Conservation (phyloP, 305 asterid species). For the Vinca major region DNA sequence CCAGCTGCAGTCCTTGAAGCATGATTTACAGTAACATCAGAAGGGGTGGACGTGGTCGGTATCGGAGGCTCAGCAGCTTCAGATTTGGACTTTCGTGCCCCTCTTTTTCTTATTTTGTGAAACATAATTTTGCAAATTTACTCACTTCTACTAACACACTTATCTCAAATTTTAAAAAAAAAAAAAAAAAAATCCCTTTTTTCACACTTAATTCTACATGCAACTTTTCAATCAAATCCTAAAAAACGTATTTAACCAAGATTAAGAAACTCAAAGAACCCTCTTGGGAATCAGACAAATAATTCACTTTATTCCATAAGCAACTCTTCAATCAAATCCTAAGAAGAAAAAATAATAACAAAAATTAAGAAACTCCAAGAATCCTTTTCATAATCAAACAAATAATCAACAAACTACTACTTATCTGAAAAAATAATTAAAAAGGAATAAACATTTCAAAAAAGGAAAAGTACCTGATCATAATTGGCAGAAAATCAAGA, state of each 20-base stretch:
- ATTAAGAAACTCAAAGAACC: neutral
- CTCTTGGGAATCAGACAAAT: neutral
- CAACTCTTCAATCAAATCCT: slow-evolving; percentile 9
- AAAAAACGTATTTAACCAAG: neutral
- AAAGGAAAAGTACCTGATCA: slow-evolving; percentile 12
- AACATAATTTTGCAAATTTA: slow-evolving; percentile 37
- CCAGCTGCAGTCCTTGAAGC: slow-evolving; percentile 43
- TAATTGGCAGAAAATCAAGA: neutral
- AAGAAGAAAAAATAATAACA: neutral
- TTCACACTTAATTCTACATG: neutral
- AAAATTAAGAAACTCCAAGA: neutral
- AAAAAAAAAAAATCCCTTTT: neutral
- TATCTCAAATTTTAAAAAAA: too few species aligned
- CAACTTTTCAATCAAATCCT: slow-evolving; percentile 11
- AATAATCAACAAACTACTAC: neutral
- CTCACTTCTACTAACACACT: neutral
- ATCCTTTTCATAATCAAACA: neutral
- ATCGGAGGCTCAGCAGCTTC: slow-evolving; percentile 60
- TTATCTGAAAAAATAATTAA: neutral
- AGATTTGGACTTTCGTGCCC: slow-evolving; percentile 51
- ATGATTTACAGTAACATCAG: slow-evolving; percentile 53
- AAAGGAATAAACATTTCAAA: neutral
- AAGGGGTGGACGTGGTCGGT: slow-evolving; percentile 29
- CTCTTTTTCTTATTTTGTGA: slow-evolving; percentile 65
- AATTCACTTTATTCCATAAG: slow-evolving; percentile 1